A percentile compares a stretch with the other conserved stretches of the same genome.
Conservation (phyloP, 495 filamentous ascomycete genomes). For the Lindgomyces ingoldianus region DNA sequence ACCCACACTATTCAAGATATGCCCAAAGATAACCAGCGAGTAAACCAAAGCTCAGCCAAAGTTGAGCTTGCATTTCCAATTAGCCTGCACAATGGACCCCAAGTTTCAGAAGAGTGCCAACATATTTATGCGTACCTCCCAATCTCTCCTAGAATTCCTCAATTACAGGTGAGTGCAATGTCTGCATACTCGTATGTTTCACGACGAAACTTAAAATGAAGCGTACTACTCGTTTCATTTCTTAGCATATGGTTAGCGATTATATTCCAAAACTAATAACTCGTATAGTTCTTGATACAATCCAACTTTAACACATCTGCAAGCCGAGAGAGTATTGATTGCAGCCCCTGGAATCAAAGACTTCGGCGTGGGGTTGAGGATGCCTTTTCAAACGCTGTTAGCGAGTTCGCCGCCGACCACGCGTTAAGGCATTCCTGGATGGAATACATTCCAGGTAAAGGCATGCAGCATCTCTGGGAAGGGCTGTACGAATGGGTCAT, state of each 20-base stretch:
- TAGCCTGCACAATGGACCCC: not conserved
- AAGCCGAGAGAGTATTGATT: constrained; percentile 9
- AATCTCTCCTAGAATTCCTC: not conserved
- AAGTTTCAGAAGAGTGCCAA: not conserved
- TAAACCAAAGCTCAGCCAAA: not conserved
- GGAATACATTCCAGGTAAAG: constrained; percentile 5
- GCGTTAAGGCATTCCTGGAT: constrained; percentile 20
- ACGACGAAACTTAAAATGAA: no score
- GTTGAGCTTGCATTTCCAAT: constrained; percentile 14
- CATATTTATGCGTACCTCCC: constrained; percentile 20
- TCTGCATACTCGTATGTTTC: no score
- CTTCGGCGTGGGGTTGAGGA: constrained; percentile 4
- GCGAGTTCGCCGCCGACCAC: constrained; percentile 7
- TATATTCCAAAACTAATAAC: not conserved
- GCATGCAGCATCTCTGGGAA: constrained; percentile 10
- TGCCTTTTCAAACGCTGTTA: constrained; percentile 11
- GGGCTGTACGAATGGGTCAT: not conserved
- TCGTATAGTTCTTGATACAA: constrained; percentile 17
- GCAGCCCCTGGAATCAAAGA: constrained; percentile 16
- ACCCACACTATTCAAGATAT: not conserved
- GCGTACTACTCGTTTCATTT: no score
- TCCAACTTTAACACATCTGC: constrained; percentile 21
- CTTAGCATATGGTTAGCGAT: not conserved
- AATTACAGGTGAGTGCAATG: constrained; percentile 9
- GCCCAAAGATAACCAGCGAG: constrained; percentile 9